Evolutionary conservation across 2,329 filamentous ascomycete genomes (phyloP).

Genomic region (Aspergillus pseudoterreus): DNA sequence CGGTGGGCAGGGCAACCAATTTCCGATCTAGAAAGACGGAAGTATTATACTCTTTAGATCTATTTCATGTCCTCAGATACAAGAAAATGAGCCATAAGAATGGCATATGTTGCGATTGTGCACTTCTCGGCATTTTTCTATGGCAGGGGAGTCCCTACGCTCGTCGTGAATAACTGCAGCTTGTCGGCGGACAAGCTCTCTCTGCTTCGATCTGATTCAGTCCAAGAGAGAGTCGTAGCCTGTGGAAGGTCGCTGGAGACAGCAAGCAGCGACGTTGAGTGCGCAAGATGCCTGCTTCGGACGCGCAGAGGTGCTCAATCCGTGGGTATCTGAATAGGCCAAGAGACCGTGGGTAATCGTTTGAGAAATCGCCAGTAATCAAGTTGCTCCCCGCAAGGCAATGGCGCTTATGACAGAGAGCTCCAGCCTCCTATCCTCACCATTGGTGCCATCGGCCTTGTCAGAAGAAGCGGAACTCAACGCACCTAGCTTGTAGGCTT

Average conservation of each 20-base stretch:
- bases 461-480: slow-evolving; percentile 40
- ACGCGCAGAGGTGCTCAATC: background rate
- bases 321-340: background rate
- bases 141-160: too few relatives aligned
- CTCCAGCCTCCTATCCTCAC: slow-evolving; percentile 50
- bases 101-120: too few relatives aligned
- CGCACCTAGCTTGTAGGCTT: slow-evolving; percentile 79
- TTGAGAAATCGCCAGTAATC: slow-evolving; percentile 10
- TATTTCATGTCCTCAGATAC: background rate
- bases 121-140: too few relatives aligned
- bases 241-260: background rate
- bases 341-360: background rate
- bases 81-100: background rate
- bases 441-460: slow-evolving; percentile 17
- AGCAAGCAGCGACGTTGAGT: background rate
- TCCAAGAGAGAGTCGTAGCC: background rate
- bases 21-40: slow-evolving; percentile 6
- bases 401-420: slow-evolving; percentile 70
- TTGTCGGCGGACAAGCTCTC: too few relatives aligned
- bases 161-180: too few relatives aligned
- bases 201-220: too few relatives aligned
- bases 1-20: slow-evolving; percentile 33
- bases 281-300: background rate
- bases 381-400: slow-evolving; percentile 63
- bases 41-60: background rate